Evolutionary conservation across 352 stramenopile species (phyloP).

Genomic region (Phytophthora pistaciae): DNA sequence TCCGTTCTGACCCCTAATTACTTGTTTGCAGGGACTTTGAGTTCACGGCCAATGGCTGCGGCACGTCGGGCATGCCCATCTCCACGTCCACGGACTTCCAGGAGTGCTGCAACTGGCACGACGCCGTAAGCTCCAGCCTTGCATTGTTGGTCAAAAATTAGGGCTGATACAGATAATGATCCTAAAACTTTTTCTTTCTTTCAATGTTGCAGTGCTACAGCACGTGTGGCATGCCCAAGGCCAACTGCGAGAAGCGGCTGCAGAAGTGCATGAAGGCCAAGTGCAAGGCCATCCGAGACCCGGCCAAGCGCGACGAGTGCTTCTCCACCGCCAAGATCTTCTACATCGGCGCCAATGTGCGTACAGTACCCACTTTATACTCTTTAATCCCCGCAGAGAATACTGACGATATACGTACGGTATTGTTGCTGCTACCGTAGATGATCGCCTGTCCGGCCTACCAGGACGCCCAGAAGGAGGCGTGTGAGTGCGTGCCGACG

Average conservation of each 20-base stretch:
- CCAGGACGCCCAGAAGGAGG: slow-evolving; percentile 71
- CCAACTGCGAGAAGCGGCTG: slow-evolving; percentile 70
- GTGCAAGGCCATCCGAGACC: slow-evolving; percentile 42
- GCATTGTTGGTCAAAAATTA: background rate
- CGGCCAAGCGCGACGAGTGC: slow-evolving; percentile 51
- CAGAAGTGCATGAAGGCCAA: slow-evolving; percentile 78
- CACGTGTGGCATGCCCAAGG: slow-evolving; percentile 80
- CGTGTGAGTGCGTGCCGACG: slow-evolving; percentile 66
- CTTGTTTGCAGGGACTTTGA: slow-evolving; percentile 60
- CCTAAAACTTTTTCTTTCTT: background rate
- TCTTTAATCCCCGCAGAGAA: too few relatives aligned
- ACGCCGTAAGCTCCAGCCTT: slow-evolving; percentile 53
- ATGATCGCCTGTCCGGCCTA: slow-evolving; percentile 78
- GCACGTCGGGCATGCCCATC: slow-evolving; percentile 68
- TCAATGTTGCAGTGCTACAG: slow-evolving; percentile 70
- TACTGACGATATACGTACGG: background rate
- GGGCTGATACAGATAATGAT: background rate
- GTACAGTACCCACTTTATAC: too few relatives aligned
- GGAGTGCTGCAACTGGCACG: slow-evolving; percentile 86
- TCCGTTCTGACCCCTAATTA: background rate
- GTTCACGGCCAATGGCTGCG: slow-evolving; percentile 82
- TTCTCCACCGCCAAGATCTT: slow-evolving; percentile 74
- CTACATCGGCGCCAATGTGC: slow-evolving; percentile 62
- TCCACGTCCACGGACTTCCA: slow-evolving; percentile 54
- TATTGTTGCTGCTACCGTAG: slow-evolving; percentile 25